phyloP scores from a whole-genome alignment of 352 stramenopile species.

The Globisporangium radiosum region DNA sequence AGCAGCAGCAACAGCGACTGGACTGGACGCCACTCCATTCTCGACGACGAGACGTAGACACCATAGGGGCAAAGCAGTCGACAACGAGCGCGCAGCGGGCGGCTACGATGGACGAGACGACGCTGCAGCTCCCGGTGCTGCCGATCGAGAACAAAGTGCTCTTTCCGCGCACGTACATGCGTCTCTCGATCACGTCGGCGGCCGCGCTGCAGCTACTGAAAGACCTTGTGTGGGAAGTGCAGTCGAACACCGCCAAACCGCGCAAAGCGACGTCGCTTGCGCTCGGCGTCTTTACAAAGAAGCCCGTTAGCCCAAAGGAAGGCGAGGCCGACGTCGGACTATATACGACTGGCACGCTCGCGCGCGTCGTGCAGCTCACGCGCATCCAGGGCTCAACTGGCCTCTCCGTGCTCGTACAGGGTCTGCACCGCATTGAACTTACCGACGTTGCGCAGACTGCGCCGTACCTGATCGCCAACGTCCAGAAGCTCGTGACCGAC shows the following conservation, averaged over 20 bases:
- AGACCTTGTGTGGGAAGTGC: conserved; percentile 70
- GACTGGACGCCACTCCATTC: too few relatives aligned
- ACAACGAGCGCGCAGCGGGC: conserved; percentile 1
- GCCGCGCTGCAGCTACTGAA: conserved; percentile 69
- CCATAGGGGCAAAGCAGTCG: conserved; percentile 16
- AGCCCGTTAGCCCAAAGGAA: conserved; percentile 9
- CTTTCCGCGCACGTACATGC: conserved; percentile 70
- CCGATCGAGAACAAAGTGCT: conserved; percentile 65
- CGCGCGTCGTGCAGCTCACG: conserved; percentile 72
- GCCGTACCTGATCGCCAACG: conserved; percentile 51
- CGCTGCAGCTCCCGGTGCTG: conserved; percentile 53
- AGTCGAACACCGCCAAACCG: conserved; percentile 30
- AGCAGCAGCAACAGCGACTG: not conserved
- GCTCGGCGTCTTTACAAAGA: conserved; percentile 61
- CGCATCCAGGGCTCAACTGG: conserved; percentile 41
- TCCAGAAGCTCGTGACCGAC: conserved; percentile 23
- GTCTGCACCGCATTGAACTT: conserved; percentile 45
- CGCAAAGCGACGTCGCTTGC: conserved; percentile 35
- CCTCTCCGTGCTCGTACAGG: conserved; percentile 67
- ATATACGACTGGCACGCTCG: conserved; percentile 53
- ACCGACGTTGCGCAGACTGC: conserved; percentile 36
- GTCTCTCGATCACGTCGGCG: conserved; percentile 54
- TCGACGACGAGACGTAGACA: conserved; percentile 1
- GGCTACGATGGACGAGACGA: conserved; percentile 15
- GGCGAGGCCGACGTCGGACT: conserved; percentile 25